Evolutionary conservation across 2,329 filamentous ascomycete genomes (phyloP), one percentile per base, ranked within the genome.

Genomic region (Sporothrix schenckii): DNA sequence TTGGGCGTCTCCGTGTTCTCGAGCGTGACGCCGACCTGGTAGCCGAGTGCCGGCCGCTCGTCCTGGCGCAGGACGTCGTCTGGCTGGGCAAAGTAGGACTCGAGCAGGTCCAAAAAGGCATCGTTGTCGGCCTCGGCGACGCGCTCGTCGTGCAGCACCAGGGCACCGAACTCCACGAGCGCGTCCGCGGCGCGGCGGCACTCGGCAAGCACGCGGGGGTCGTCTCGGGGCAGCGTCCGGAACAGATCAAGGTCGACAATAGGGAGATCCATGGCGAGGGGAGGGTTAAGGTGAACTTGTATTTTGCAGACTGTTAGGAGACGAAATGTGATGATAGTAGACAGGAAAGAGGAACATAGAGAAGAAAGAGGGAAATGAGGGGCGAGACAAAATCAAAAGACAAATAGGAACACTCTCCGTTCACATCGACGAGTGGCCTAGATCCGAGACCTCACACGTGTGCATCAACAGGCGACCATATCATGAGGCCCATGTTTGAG

Each of bases 1-100:
- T 87, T 88, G 69, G 87, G 87, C 80, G 85, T 87, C 80, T 89
- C 87, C 1, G 87, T 89, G 78, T 88, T 86, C 74, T 88, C 87
- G 69, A 89, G 83, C 44, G 87, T 89, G 54, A 88, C 87, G 73
- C 87, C 87, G 66, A 89, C 82, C 79, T 89, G 87, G 79, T 87
- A 88, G 76, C 83, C 83, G 34, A 88, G 79, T 75, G 85, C 84
- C 6, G 87, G 87, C 2, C 86, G 82, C 79, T 88, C 85, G 74
- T 89, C 87, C 49, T 76, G 76, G 65, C 77, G 77, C 49, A 88
- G 81, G 2, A 76, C 77, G 10, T 77, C 81, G 19, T 27, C 47
- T 19, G 86, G 83, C 77, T 88, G 87, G 47, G 85, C 86, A 75
- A 89, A 89, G 81, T 89, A 89, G 80, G 88, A 86, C 78, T 89